Evolutionary conservation across 805 yeast species (phyloP).

Genomic region (Wickerhamomyces alni): DNA sequence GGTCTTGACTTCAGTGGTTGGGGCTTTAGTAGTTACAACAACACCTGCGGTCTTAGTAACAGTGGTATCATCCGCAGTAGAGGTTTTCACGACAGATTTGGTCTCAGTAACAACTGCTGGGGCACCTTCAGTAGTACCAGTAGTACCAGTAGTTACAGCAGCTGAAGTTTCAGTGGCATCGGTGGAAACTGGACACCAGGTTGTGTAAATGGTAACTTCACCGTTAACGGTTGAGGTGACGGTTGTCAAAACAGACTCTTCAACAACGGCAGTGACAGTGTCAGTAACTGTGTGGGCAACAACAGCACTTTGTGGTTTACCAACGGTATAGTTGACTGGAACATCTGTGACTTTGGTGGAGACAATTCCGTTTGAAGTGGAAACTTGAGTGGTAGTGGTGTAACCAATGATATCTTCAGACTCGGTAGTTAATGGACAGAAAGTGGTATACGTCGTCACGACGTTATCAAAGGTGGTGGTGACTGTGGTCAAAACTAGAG

Average conservation of each 20-base stretch:
- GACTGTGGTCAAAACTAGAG: slow-evolving; percentile 2
- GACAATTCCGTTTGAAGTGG: not conserved
- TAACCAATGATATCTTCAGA: not conserved
- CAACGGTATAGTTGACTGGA: not conserved
- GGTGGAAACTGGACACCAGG: not conserved
- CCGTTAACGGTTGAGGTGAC: not conserved
- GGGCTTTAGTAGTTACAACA: too few species aligned
- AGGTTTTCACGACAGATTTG: not conserved
- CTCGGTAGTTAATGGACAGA: not conserved
- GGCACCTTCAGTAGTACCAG: not conserved
- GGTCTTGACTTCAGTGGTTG: not conserved
- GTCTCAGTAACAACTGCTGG: not conserved
- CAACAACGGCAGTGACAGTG: slow-evolving; percentile 64
- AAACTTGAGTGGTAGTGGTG: not conserved
- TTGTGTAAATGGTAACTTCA: not conserved
- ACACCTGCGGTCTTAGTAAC: not conserved
- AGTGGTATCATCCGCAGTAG: not conserved
- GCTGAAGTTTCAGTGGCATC: too few species aligned
- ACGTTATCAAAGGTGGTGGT: not conserved
- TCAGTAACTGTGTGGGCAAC: slow-evolving; percentile 36
- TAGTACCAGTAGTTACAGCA: not conserved
- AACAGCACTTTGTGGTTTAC: not conserved
- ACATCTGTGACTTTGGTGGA: not conserved
- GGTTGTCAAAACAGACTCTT: not conserved
- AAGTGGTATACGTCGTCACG: not conserved